Conservation (phyloP, 305 asterid species). For the Fraxinus paxiana region DNA sequence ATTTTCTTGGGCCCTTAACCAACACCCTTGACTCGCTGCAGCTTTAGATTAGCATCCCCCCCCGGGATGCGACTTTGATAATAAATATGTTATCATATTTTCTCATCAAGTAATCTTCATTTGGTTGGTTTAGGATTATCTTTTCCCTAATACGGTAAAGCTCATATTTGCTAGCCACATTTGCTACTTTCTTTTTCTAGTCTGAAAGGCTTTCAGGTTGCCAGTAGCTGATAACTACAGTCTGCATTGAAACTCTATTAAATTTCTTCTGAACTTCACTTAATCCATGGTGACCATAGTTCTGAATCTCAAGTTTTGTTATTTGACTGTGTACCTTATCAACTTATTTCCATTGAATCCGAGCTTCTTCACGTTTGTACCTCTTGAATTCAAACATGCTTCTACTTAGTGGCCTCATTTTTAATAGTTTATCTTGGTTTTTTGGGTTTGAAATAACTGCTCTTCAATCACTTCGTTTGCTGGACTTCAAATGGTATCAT, state of each 20-base stretch:
- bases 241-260: background rate
- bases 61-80: background rate
- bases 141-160: background rate
- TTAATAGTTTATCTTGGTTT: background rate
- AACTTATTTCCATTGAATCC: background rate
- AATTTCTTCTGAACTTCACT: background rate
- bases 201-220: background rate
- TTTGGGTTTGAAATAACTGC: background rate
- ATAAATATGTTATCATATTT: background rate
- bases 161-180: background rate
- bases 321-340: background rate
- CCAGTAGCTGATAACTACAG: background rate
- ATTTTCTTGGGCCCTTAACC: background rate
- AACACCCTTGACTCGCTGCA: background rate
- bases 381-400: background rate
- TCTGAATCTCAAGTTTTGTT: background rate
- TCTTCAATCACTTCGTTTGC: constrained; percentile 2
- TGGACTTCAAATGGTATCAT: background rate
- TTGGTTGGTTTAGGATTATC: background rate
- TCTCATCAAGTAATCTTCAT: background rate
- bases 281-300: background rate
- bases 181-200: background rate
- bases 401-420: background rate
- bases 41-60: background rate
- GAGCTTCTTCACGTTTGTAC: background rate